Evolutionary conservation across 768 basidiomycete genomes (phyloP).

Genomic region (Chalciporus chontae): DNA sequence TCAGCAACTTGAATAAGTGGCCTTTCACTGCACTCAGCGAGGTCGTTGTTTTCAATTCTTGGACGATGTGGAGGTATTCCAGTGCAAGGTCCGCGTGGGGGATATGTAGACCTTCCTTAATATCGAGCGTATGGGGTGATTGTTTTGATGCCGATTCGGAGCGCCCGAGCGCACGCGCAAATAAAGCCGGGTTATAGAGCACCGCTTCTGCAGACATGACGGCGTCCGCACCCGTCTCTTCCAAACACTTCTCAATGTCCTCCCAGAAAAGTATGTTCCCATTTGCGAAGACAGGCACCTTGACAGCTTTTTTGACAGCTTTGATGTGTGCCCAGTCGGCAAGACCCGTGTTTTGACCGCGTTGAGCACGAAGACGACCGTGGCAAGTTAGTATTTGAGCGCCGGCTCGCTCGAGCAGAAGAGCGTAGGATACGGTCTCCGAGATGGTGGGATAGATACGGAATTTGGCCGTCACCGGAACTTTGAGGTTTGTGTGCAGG

Average conservation of each 20-base stretch:
- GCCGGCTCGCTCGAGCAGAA: slow-evolving; percentile 93
- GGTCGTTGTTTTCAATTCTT: slow-evolving; percentile 58
- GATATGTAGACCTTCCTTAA: slow-evolving; percentile 42
- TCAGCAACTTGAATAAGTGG: slow-evolving; percentile 90
- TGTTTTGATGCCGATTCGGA: background rate
- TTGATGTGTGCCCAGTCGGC: slow-evolving; percentile 89
- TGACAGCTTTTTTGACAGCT: slow-evolving; percentile 86
- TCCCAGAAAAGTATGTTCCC: slow-evolving; percentile 88
- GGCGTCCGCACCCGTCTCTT: slow-evolving; percentile 83
- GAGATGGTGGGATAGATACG: slow-evolving; percentile 83
- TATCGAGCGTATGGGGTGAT: slow-evolving; percentile 26
- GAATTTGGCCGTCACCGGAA: slow-evolving; percentile 98
- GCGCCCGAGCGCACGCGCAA: slow-evolving; percentile 37
- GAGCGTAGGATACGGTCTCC: slow-evolving; percentile 90
- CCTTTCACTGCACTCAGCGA: slow-evolving; percentile 77
- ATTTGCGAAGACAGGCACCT: slow-evolving; percentile 93
- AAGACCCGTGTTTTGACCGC: slow-evolving; percentile 80
- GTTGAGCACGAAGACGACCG: slow-evolving; percentile 86
- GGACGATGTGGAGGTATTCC: slow-evolving; percentile 84
- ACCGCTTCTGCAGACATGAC: slow-evolving; percentile 96
- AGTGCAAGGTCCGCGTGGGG: slow-evolving; percentile 66
- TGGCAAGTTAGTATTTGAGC: slow-evolving; percentile 95
- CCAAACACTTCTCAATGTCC: slow-evolving; percentile 79
- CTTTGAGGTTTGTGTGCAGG: slow-evolving; percentile 74
- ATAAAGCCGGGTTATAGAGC: slow-evolving; percentile 88